Evolutionary conservation across 2,329 filamentous ascomycete species (phyloP), one percentile per base, ranked within the genome.

Genomic region (Calonectria ilicicola): DNA sequence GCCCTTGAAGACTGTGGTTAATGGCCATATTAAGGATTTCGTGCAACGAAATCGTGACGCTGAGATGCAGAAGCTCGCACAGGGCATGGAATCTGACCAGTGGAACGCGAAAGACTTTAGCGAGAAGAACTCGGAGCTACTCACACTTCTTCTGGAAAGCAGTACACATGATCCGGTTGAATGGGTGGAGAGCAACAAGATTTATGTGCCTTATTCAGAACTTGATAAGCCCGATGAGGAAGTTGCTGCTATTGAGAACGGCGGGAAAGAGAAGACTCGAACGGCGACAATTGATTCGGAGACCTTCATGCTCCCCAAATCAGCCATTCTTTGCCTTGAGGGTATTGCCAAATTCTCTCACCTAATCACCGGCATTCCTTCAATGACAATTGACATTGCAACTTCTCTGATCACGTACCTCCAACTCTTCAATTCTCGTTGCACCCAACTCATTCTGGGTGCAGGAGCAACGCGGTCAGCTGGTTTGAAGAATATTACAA

Each of bases 361-460:
- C 74, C 89, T 99, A 5, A 93, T 96, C 70, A 89, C 94, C 6
- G 93, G 93, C 38, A 96, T 98, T 70, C 96, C 97, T 1, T 96
- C 93, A 73, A 96, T 98, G 91, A 94, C 95, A 1, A 88, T 92
- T 2, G 95, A 98, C 71, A 93, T 98, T 66, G 94, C 95, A 0
- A 87, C 90, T 3, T 93, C 92, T 0, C 89, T 99, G 14, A 87
- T 98, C 49, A 93, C 97, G 26, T 98, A 97, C 80, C 89, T 98
- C 17, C 94, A 97, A 76, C 89, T 98, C 5, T 99, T 98, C 88
- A 98, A 99, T 83, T 98, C 95, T 2, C 93, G 97, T 23, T 96
- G 96, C 70, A 97, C 94, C n/a, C 97, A 99, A 82, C 90, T 99
- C 70, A 98, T 99, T 75, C 91, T 99, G 8, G 97, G 97, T 1